These are phyloP conservation scores for Eudorina sp. DNA, from an alignment of 139 green algal genomes.

Conservation along the genomic window DNA sequence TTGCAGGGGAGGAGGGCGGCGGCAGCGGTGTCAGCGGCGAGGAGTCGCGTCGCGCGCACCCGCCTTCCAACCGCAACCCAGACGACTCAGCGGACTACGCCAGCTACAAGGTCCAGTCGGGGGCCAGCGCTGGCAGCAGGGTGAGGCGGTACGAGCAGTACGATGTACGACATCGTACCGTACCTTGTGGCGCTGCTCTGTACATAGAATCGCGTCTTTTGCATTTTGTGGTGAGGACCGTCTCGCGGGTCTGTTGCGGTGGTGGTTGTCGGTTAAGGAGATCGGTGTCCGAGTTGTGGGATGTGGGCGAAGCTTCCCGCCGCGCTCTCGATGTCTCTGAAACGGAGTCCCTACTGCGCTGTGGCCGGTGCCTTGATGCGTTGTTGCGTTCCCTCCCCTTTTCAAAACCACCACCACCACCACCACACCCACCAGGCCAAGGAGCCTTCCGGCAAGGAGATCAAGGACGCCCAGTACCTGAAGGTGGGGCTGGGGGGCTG, in stretches of 20 bases:
- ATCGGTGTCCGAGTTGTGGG: no score
- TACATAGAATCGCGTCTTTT: no score
- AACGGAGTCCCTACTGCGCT: no score
- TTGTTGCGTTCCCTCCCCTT: background rate
- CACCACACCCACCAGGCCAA: slow-evolving; percentile 13
- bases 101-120: slow-evolving; percentile 11
- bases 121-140: background rate
- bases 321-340: background rate
- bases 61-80: background rate
- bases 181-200: background rate
- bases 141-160: background rate
- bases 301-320: no score
- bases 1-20: background rate
- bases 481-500: no score
- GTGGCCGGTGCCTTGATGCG: no score
- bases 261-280: no score
- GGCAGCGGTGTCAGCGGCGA: background rate
- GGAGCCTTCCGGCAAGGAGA: slow-evolving; percentile 36
- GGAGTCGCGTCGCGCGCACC: background rate
- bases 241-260: no score
- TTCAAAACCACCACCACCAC: background rate
- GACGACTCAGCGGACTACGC: slow-evolving; percentile 14
- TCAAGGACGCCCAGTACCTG: slow-evolving; percentile 44
- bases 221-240: no score
- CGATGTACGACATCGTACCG: background rate